Base-by-base conservation (phyloP, 1,284 basidiomycete genomes). In the Flammula alnicola region DNA sequence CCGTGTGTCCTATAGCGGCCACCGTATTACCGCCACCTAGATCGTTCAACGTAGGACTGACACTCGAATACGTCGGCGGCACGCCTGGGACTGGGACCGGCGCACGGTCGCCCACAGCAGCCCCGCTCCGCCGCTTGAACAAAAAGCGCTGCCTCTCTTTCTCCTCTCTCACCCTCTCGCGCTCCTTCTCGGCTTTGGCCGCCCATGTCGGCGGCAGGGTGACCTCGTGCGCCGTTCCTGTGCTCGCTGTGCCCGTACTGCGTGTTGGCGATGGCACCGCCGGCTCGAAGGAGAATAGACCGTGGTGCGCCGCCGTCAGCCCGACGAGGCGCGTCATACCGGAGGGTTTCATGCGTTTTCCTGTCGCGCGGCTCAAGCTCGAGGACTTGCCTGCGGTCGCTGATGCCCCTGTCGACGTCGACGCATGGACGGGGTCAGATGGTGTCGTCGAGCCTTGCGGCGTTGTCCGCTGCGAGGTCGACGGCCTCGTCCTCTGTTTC, bases 221-320 rank as follows among this genome's bases (percentile, higher is more conserved):
- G n/a, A 52, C 54, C 12, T 60, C 56, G 37, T 51, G 57, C 12
- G 54, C 55, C 9, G 59, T 60, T 14, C 59, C 57, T 1, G 55
- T 55, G 49, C 57, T 58, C n/a, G 54, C 49, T 30, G 60, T 68
- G 22, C 55, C 58, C 8, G 62, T 66, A 58, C 69, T 68, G 56
- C 63, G 44, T 6, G 70, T 68, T 4, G 77, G 71, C 3, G 74
- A 71, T 17, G 73, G 69, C 0, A 78, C 75, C 1, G 77, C 67
- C 7, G 76, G 74, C 51, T 80, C 78, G 53, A 79, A 80, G 3
- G 72, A 59, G 49, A 80, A 79, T 19, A 71, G 66, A 7, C 74
- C 74, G 61, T 77, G 78, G 1, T 59, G 69, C 33, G 53, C 67
- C 58, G 51, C 67, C 16, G 46, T 55, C 52, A 62, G 44, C 55